These are phyloP conservation scores for Acacia pycnantha DNA, from an alignment of 331 rosid genomes.

Conservation along the genomic window DNA sequence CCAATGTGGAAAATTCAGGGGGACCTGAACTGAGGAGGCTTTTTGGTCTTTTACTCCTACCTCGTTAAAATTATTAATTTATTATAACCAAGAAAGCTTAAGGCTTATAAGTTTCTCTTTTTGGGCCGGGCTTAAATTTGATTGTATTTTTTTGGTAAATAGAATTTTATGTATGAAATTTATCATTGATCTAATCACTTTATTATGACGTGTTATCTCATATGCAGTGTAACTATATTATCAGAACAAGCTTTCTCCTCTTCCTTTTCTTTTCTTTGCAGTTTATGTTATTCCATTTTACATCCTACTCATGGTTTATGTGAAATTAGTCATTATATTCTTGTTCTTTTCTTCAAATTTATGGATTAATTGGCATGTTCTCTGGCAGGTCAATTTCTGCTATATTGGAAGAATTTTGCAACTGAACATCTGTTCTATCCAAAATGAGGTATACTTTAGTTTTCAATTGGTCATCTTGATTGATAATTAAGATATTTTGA, in stretches of 20 bases:
- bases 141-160: not conserved
- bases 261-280: not conserved
- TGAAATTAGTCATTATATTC: too few species aligned
- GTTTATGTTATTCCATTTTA: not conserved
- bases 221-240: not conserved
- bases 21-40: slow-evolving; percentile 58
- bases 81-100: not conserved
- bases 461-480: not conserved
- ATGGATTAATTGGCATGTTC: not conserved
- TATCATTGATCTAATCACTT: not conserved
- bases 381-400: not conserved
- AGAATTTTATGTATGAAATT: not conserved
- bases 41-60: not conserved
- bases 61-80: not conserved
- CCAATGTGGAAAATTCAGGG: slow-evolving; percentile 33
- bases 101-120: not conserved
- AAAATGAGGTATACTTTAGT: not conserved
- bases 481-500: not conserved
- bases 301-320: not conserved
- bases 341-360: not conserved
- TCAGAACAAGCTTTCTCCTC: not conserved
- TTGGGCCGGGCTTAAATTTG: not conserved
- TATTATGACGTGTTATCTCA: not conserved
- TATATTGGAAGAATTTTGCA: not conserved
- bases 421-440: not conserved